Base-by-base conservation (phyloP, 1,139 yeast species). In the Taiozyma sp. region DNA sequence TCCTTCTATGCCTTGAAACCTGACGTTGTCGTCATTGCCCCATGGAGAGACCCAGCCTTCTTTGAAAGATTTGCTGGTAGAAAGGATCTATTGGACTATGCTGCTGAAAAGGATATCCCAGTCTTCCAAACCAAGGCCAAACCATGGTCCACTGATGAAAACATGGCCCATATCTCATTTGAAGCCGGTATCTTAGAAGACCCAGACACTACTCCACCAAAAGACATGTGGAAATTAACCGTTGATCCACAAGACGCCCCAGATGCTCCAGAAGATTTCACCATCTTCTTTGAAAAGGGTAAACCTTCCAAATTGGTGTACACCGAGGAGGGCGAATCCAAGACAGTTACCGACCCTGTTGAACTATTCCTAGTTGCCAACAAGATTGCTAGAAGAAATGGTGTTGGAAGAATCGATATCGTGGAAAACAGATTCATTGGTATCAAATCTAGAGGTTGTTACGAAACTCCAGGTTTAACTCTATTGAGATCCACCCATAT, bases 121-220 rank as follows among this genome's bases (percentile, higher is more conserved):
- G 99, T 93, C 55, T 80, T 96, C 51, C 99, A 93, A 78, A 93
- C 99, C 61, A 90, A 91, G 74, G 91, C 98, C 59, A 93, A 93
- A 79, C 99, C 99, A 61, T 93, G 99, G 99, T 92, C 98, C 28
- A 95, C 98, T 56, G 99, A 93, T 70, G 99, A 93, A 78, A 93
- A 93, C 80, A 78, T 92, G 83, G 99, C 99, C 45, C 99, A 93
- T 74, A 93, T 93, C 69, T 92, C 98, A 43, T 93, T 88, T 70
- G 99, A 93, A 78, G 99, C 99, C 59, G 99, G 99, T 73, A 93
- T 93, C 63, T 93, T 93, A 68, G 99, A 93, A 76, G 96, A 93
- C 75, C 99, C 99, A 67, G 90, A 93, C 72, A 84, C 93, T 64
- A 93, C 99, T 50, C 99, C 99, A 60, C 99, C 99, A 74, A 92